Evolutionary conservation across 169 alveolate genomes (phyloP), one percentile per base, ranked within the genome.

Genomic region (Babesia bovis): DNA sequence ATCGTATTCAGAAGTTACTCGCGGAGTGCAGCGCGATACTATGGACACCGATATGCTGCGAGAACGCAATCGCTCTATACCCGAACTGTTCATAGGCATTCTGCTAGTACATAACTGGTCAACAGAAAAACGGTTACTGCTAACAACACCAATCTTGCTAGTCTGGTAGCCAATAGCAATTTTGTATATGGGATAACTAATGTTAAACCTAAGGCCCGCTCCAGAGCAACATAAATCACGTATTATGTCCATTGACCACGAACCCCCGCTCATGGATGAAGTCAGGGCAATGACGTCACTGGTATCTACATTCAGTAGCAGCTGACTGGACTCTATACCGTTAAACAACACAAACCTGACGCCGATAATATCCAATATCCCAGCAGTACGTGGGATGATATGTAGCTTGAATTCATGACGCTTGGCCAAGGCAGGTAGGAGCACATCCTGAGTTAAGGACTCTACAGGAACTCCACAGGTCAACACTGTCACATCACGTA

Each of bases 391-490:
- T 1, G 61, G 28, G 2, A 51, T 36, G 56, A 72, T 28, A 1
- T 51, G 57, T 4, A 72, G 1, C 21, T 7, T 44, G 12, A 59
- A 52, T 4, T 3, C 52, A 2, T n/a, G 36, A 3, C 51, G 52
- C 44, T 55, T 58, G 0, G 28, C 41, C 45, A 60, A 36, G 1
- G 74, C 61, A 9, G 57, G 66, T 17, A 72, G 5, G 12, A 36
- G 0, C 1, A 72, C 47, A 5, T 26, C 38, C 10, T 30, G 45
- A 19, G 26, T 47, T 0, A 42, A 35, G 26, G 41, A 35, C 6
- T 72, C 83, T 17, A 52, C 59, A 2, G 13, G 21, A 2, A 45
- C 73, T 0, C 83, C 83, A 5, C 32, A 40, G 12, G 68, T 53
- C n/a, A 72, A 13, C 44, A 72, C 33, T 15, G 49, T 15, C 56